A percentile compares a stretch with the other conserved stretches of the same genome.
phyloP scores from a whole-genome alignment of 805 yeast species.

The Candida pini region DNA sequence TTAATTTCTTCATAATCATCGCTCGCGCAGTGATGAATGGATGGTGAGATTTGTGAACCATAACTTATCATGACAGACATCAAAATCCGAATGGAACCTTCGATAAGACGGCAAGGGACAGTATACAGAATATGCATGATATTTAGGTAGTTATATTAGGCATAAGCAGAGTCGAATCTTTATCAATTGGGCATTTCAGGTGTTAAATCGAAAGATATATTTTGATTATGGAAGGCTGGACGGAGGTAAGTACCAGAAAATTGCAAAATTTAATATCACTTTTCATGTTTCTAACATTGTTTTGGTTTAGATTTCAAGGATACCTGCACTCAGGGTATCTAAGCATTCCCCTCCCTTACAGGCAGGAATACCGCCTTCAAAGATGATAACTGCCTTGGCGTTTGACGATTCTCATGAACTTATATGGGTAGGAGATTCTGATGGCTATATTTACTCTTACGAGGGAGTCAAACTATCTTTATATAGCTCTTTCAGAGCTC shows the following conservation, averaged over 20 bases:
- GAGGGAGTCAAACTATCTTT: conserved; percentile 44
- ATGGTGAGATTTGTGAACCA: no score
- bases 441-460: conserved; percentile 42
- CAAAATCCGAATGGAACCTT: no score
- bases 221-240: conserved; percentile 44
- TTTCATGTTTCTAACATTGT: background rate
- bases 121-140: no score
- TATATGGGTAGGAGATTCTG: conserved; percentile 78
- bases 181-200: no score
- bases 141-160: no score
- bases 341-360: conserved; percentile 15
- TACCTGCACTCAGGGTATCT: conserved; percentile 23
- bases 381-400: conserved; percentile 27
- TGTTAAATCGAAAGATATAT: background rate
- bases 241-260: conserved; percentile 34
- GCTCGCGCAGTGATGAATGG: no score
- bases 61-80: no score
- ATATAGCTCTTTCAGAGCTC: conserved; percentile 55
- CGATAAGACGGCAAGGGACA: no score
- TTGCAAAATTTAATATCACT: background rate
- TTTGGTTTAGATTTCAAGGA: conserved; percentile 27
- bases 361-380: conserved; percentile 15
- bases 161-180: no score
- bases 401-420: conserved; percentile 76
- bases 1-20: no score